phyloP scores from a whole-genome alignment of 2,329 filamentous ascomycete species.

The Microsporum canis region DNA sequence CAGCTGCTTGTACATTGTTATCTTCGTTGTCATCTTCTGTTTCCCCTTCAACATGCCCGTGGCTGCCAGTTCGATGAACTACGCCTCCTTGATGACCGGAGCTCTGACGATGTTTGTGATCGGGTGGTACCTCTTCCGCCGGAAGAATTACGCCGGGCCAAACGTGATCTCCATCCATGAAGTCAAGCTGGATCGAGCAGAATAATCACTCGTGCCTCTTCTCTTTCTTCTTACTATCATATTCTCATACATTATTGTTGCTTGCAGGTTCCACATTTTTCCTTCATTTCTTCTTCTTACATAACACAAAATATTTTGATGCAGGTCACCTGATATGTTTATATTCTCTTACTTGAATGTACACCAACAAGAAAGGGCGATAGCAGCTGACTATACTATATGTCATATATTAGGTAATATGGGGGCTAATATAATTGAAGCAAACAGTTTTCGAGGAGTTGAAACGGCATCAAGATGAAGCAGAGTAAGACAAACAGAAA shows the following conservation, averaged over 20 bases:
- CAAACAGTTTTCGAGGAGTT: not conserved
- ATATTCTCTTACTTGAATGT: not conserved
- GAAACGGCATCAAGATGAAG: not conserved
- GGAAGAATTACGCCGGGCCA: constrained; percentile 27
- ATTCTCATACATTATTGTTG: not conserved
- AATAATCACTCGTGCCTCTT: not conserved
- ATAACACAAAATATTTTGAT: not conserved
- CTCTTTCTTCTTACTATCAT: not conserved
- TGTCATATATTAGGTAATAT: not conserved
- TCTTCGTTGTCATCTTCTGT: constrained; percentile 50
- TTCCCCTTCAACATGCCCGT: constrained; percentile 43
- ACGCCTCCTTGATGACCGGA: constrained; percentile 42
- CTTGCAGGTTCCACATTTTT: not conserved
- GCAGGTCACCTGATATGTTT: not conserved
- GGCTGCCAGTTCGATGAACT: constrained; percentile 42
- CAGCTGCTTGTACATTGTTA: constrained; percentile 42
- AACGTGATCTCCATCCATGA: not conserved
- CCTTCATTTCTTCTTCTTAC: not conserved
- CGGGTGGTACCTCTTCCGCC: constrained; percentile 35
- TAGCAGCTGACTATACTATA: not conserved
- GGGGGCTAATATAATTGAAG: not conserved
- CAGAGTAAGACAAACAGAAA: not conserved
- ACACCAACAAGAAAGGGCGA: not conserved
- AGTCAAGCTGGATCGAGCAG: not conserved
- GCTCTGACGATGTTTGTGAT: constrained; percentile 41